A percentile compares a stretch with the other conserved stretches of the same genome.
These are phyloP conservation scores for Casuarina equisetifolia DNA, from an alignment of 306 rosid genomes.

Conservation along the genomic window DNA sequence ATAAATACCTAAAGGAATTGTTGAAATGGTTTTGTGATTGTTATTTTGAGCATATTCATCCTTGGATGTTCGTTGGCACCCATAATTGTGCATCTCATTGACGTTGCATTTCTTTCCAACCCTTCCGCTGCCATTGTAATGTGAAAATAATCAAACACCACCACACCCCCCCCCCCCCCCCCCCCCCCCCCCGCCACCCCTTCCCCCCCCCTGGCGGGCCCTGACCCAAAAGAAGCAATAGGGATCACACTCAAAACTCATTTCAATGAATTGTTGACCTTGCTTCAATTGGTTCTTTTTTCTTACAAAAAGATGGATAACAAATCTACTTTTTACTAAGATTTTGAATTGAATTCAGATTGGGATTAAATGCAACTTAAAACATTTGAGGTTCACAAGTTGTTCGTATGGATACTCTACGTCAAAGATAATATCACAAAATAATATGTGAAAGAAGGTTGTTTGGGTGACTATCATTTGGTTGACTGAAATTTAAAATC, in stretches of 20 bases:
- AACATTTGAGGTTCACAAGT: not conserved
- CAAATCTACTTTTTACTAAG: too few relatives aligned
- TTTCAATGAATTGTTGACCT: too few relatives aligned
- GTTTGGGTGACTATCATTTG: not conserved
- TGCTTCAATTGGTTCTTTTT: too few relatives aligned
- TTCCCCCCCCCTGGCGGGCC: too few relatives aligned
- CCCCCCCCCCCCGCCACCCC: too few relatives aligned
- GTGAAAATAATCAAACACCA: not conserved
- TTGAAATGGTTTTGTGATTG: not conserved
- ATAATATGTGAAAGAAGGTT: not conserved
- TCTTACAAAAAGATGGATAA: too few relatives aligned
- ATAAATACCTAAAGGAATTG: slow-evolving; percentile 12
- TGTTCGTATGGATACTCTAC: not conserved
- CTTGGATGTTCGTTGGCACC: slow-evolving; percentile 13
- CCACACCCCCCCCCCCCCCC: not conserved
- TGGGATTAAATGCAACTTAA: not conserved
- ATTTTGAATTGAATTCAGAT: too few relatives aligned
- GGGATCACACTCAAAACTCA: too few relatives aligned
- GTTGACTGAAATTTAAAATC: not conserved
- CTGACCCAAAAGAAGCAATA: too few relatives aligned
- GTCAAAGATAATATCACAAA: not conserved
- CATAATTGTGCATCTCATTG: slow-evolving; percentile 21
- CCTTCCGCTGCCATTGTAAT: slow-evolving; percentile 9
- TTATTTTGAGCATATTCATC: slow-evolving; percentile 16
- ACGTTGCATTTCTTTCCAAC: slow-evolving; percentile 15